Evolutionary conservation across 1,139 yeast species (phyloP).

Genomic region (Saccharomyces hybrid): DNA sequence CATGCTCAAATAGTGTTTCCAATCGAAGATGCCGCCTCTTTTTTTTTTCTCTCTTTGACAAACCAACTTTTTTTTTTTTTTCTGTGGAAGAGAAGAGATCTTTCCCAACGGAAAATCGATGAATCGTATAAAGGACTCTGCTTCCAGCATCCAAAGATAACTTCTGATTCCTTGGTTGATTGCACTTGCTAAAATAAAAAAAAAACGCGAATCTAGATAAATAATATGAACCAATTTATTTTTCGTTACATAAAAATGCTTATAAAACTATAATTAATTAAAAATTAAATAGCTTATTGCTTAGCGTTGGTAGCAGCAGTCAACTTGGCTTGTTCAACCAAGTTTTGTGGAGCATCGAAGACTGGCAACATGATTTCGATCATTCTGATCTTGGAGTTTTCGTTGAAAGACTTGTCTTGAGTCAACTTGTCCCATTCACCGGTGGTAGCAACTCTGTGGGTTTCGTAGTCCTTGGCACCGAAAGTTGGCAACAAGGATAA

Average conservation of each 20-base stretch:
- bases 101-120: not conserved
- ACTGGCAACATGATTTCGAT: conserved; percentile 72
- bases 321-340: conserved; percentile 68
- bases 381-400: conserved; percentile 54
- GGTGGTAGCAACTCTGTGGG: conserved; percentile 50
- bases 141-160: not conserved
- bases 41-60: not conserved
- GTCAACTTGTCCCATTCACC: conserved; percentile 63
- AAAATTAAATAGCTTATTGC: conserved; percentile 11
- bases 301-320: conserved; percentile 58
- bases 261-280: not conserved
- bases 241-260: conserved; percentile 1
- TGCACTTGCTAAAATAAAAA: no score
- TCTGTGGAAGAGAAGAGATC: not conserved
- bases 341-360: conserved; percentile 73
- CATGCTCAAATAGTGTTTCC: not conserved
- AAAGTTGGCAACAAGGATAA: conserved; percentile 59
- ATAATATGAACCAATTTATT: not conserved
- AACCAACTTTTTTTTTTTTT: not conserved
- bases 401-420: conserved; percentile 43
- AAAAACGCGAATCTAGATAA: not conserved
- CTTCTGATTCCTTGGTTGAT: no score
- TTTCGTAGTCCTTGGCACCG: conserved; percentile 51
- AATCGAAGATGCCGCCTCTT: not conserved
- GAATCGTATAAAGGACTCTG: not conserved